Base-by-base conservation (phyloP, 2,329 filamentous ascomycete genomes). In the Fusarium burgessii region DNA sequence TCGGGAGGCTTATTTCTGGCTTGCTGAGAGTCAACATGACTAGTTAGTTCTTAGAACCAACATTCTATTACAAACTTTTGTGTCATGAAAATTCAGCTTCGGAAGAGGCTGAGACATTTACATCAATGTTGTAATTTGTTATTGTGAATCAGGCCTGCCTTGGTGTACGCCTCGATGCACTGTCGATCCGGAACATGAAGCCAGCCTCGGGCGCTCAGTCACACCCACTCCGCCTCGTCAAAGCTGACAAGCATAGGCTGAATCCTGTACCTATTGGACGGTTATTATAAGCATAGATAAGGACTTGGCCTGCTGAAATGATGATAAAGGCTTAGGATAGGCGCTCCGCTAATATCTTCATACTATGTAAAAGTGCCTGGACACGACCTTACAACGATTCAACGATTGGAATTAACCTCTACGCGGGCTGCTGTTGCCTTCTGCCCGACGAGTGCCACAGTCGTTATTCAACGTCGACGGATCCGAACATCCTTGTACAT, bases 81-180 rank as follows among this genome's bases (percentile, higher is more conserved):
- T 66, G 46, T 61, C 46, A 66, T 66, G 36, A 11, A 41, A 66
- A 66, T 23, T 51, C 62, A 60, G 38, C 33, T 27, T 66, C 46
- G 35, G 54, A 47, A 25, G 35, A 47, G 29, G 33, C n/a, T 60
- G 46, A 66, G 62, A 66, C 54, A 65, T 45, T 51, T 13, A 9
- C 8, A 7, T n/a, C 13, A 54, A 3, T n/a, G 13, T 32, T 11
- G 41, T 29, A 29, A 13, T 43, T 33, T 18, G 18, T 46, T 23
- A 35, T 18, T 38, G 12, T 38, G 5, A 15, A 62, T 45, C 32
- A 27, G 29, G 42, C 35, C 15, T 57, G 62, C 59, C 62, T 64
- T 41, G 58, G 17, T 55, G 47, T 49, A 49, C 41, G 58, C 41
- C 42, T 63, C 29, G 38, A 52, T 66, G 61, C 62, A 66, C 20